Evolutionary conservation across 139 green algal species (phyloP), one percentile per base, ranked within the genome.

Genomic region (Raphidocelis subcapitata): DNA sequence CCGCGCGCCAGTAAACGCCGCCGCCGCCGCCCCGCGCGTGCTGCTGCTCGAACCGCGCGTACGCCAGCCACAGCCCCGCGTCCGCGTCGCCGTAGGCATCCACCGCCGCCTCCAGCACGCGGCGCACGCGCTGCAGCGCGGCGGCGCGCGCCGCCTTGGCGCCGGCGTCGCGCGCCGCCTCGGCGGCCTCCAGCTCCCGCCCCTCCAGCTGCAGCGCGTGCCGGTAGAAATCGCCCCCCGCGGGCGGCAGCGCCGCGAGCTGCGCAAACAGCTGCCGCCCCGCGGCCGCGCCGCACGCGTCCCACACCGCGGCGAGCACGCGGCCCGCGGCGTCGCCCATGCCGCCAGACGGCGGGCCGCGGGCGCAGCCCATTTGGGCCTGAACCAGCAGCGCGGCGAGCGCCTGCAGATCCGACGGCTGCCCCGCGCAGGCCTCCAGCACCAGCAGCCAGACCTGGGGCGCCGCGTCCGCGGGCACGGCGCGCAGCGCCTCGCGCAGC

Each of bases 1-100:
- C 76, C 0, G 89, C 91, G 18, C 86, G 69, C 88, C 87, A 94
- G 62, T 90, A 87, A 15, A 96, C 37, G 5, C 67, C 21, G 14
- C 85, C 89, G 10, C 60, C 56, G 0, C 82, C 84, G 55, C 70
- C 66, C 10, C 51, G n/a, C 1, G 56, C 41, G 21, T 37, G 32
- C 37, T 64, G 28, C 72, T 84, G 67, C 51, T 80, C 76, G 49
- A 77, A 87, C 23, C 49, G 47, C 41, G 79, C 77, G 55, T 89
- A 94, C 20, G 64, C 52, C 57, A 93, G 35, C 91, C 91, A 95
- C 29, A 94, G 74, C 33, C 84, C 73, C 32, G 26, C 56, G 51
- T 90, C 85, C 0, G 29, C 49, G 0, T 14, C 21, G 1, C 88
- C 88, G 70, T 93, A 85, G 5, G 75, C 73, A 23, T 37, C 73